These are phyloP conservation scores for Discostella pseudostelligera DNA, from an alignment of 108 stramenopile species.

Conservation along the genomic window DNA sequence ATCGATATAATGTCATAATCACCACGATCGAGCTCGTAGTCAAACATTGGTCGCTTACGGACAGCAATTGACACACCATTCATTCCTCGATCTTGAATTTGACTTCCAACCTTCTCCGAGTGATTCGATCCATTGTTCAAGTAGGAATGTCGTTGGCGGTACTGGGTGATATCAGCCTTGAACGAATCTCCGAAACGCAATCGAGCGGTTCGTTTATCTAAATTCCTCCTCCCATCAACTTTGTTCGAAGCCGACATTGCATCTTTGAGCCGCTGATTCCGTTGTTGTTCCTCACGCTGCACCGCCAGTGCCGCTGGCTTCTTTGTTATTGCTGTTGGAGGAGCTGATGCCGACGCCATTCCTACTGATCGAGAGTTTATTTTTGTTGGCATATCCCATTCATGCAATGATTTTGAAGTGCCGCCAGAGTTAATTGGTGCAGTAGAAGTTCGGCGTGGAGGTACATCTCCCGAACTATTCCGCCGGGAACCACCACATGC, in stretches of 20 bases:
- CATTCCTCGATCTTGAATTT: slow-evolving; percentile 35
- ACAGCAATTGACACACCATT: slow-evolving; percentile 56
- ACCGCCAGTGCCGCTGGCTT: slow-evolving; percentile 23
- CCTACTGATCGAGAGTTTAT: background rate
- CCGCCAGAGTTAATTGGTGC: slow-evolving; percentile 1
- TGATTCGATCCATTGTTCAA: slow-evolving; percentile 42
- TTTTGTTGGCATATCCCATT: slow-evolving; percentile 5
- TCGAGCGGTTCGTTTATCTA: slow-evolving; percentile 58
- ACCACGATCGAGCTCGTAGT: slow-evolving; percentile 50
- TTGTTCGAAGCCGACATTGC: slow-evolving; percentile 9
- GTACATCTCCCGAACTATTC: background rate
- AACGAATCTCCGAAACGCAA: slow-evolving; percentile 45
- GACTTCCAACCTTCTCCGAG: slow-evolving; percentile 30
- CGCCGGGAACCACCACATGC: background rate
- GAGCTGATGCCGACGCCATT: background rate
- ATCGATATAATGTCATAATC: slow-evolving; percentile 59
- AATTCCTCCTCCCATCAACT: slow-evolving; percentile 19
- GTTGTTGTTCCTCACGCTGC: slow-evolving; percentile 32
- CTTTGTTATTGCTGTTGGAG: background rate
- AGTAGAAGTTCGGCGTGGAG: background rate
- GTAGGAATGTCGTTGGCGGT: slow-evolving; percentile 19
- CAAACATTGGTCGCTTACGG: slow-evolving; percentile 65
- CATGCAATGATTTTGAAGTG: background rate
- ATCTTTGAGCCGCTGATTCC: slow-evolving; percentile 22
- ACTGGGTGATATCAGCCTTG: slow-evolving; percentile 30